Evolutionary conservation across 306 rosid species (phyloP).

Genomic region (Abrus pulchellus): DNA sequence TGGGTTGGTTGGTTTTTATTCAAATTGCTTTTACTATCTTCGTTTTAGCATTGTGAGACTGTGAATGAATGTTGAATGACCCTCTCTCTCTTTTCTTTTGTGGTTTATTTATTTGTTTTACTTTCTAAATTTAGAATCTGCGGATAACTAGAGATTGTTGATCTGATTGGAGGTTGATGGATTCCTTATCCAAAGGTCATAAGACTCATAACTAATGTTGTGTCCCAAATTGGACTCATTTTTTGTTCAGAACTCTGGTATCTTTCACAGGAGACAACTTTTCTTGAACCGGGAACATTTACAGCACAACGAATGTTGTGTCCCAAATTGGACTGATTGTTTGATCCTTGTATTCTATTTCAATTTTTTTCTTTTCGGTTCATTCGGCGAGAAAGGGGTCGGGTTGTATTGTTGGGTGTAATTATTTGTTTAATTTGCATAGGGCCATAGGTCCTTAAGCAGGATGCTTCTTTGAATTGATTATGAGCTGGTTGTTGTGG

Average conservation of each 20-base stretch:
- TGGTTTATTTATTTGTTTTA: background rate
- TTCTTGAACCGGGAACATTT: no score
- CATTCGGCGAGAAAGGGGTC: background rate
- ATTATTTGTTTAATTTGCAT: background rate
- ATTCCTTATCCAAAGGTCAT: no score
- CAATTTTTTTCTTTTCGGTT: background rate
- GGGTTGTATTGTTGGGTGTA: background rate
- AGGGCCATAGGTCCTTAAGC: no score
- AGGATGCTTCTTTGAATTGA: background rate
- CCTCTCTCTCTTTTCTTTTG: background rate
- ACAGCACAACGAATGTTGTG: no score
- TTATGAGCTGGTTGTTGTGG: constrained; percentile 2
- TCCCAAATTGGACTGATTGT: no score
- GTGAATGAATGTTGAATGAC: no score
- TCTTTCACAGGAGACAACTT: no score
- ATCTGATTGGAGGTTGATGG: constrained; percentile 11
- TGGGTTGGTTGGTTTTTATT: constrained; percentile 2
- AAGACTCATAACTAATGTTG: no score
- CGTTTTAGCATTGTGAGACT: no score
- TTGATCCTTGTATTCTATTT: no score
- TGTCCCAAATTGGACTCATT: no score
- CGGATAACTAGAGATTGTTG: background rate
- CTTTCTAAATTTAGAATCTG: constrained; percentile 1
- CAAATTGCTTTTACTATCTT: background rate
- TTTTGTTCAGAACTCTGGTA: no score